These are phyloP conservation scores for Aureobasidium sp. DNA, from an alignment of 2,329 filamentous ascomycete species.

Conservation along the genomic window DNA sequence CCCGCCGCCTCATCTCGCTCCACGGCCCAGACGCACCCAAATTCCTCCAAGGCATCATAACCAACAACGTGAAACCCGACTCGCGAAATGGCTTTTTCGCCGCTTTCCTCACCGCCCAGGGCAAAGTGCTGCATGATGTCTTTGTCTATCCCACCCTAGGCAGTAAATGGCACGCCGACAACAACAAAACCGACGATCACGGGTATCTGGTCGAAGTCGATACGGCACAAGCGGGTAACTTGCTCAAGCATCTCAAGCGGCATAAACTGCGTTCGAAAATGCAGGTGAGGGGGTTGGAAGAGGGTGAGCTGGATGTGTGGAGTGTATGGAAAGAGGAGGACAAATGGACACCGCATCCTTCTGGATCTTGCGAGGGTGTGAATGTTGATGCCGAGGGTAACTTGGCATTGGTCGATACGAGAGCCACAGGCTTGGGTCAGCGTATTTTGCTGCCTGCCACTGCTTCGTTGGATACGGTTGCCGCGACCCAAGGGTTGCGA, in stretches of 20 bases:
- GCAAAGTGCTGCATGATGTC: constrained; percentile 79
- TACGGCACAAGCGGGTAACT: constrained; percentile 51
- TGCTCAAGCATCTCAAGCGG: constrained; percentile 69
- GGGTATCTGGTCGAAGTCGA: constrained; percentile 80
- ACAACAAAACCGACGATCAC: constrained; percentile 29
- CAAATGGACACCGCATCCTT: constrained; percentile 30
- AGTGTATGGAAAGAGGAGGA: constrained; percentile 60
- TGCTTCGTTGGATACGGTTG: constrained; percentile 28
- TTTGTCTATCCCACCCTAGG: constrained; percentile 68
- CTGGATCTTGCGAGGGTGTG: neutral
- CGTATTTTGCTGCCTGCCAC: constrained; percentile 26
- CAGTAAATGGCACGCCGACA: constrained; percentile 24
- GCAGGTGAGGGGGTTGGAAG: constrained; percentile 56
- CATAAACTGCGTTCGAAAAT: constrained; percentile 84
- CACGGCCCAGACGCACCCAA: constrained; percentile 71
- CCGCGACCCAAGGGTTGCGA: constrained; percentile 33
- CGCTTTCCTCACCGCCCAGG: constrained; percentile 75
- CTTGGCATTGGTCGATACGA: constrained; percentile 35
- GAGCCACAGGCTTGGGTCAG: constrained; percentile 32
- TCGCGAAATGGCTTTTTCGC: constrained; percentile 60
- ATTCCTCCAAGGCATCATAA: constrained; percentile 84
- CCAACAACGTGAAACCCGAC: constrained; percentile 53
- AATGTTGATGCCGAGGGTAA: constrained; percentile 19
- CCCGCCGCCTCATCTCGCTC: constrained; percentile 71
- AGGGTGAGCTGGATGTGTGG: constrained; percentile 63